Percentiles rank a stretch among this genome's conserved stretches.
These are phyloP conservation scores for Dipodascus albidus DNA, from an alignment of 805 yeast genomes.

Conservation along the genomic window DNA sequence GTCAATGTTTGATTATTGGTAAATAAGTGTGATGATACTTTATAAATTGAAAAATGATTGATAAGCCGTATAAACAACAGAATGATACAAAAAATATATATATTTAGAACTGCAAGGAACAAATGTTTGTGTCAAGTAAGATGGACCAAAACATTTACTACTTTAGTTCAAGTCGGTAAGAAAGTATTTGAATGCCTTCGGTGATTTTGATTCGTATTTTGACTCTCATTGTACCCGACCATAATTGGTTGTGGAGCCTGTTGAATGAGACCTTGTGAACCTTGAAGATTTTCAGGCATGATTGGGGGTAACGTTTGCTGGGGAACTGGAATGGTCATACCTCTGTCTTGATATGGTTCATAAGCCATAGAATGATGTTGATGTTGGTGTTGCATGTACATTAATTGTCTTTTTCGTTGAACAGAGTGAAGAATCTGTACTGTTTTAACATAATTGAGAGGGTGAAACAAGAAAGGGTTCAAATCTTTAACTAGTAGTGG, in stretches of 20 bases:
- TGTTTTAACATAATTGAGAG: not conserved
- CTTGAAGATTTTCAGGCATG: not conserved
- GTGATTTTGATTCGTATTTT: not conserved
- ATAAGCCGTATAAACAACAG: too few relatives aligned
- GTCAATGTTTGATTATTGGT: too few relatives aligned
- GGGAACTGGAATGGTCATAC: not conserved
- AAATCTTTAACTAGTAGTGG: not conserved
- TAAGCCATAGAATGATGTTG: not conserved
- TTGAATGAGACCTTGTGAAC: not conserved
- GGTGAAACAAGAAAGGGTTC: not conserved
- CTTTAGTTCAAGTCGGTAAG: not conserved
- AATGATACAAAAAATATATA: too few relatives aligned
- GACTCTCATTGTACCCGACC: not conserved
- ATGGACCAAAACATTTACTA: too few relatives aligned
- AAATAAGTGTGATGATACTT: too few relatives aligned
- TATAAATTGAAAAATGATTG: too few relatives aligned
- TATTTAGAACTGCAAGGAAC: too few relatives aligned
- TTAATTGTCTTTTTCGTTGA: not conserved
- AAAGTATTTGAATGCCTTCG: not conserved
- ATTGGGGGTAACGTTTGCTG: not conserved
- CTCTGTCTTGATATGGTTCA: not conserved
- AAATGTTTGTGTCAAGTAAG: too few relatives aligned
- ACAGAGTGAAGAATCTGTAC: not conserved
- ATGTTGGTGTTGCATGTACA: not conserved
- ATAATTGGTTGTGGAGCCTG: not conserved